Evolutionary conservation across 78 protist genomes (phyloP).

Genomic region (Parvularia atlantis): DNA sequence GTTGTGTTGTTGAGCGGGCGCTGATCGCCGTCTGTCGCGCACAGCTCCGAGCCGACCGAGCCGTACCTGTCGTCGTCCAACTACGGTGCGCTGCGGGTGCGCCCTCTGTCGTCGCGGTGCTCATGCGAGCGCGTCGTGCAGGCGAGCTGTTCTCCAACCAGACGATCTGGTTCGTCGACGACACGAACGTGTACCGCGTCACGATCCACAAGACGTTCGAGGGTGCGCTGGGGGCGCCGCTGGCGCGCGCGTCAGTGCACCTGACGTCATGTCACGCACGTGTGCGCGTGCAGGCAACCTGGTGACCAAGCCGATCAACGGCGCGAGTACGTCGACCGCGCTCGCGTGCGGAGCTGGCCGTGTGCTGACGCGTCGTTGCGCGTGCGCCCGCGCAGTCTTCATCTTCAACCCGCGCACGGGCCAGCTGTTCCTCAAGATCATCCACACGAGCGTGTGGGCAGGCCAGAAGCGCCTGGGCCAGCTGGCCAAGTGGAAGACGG

Average conservation of each 20-base stretch:
- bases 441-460: slow-evolving; percentile 98
- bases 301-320: slow-evolving; percentile 96
- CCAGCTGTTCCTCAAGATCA: slow-evolving; percentile 94
- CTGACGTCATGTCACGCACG: background rate
- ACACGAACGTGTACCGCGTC: slow-evolving; percentile 98
- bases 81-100: slow-evolving; percentile 15
- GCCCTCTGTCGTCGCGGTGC: background rate
- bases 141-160: slow-evolving; percentile 95
- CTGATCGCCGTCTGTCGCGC: too few relatives aligned
- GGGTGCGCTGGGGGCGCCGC: slow-evolving; percentile 86
- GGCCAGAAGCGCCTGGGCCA: slow-evolving; percentile 99
- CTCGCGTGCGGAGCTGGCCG: too few relatives aligned
- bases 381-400: too few relatives aligned
- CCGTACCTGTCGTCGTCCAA: slow-evolving; percentile 70
- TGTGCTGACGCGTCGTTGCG: too few relatives aligned
- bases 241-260: too few relatives aligned
- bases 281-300: slow-evolving; percentile 10
- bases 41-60: slow-evolving; percentile 73
- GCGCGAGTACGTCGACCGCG: too few relatives aligned
- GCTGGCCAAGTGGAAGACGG: slow-evolving; percentile 95
- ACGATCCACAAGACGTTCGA: slow-evolving; percentile 97
- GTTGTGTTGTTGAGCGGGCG: background rate
- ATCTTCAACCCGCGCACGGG: slow-evolving; percentile 99
- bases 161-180: slow-evolving; percentile 99
- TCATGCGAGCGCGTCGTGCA: too few relatives aligned